Percentiles rank a stretch among this genome's conserved stretches.
phyloP scores from a whole-genome alignment of 2,329 filamentous ascomycete genomes.

The Pyrenochaeta sp. region DNA sequence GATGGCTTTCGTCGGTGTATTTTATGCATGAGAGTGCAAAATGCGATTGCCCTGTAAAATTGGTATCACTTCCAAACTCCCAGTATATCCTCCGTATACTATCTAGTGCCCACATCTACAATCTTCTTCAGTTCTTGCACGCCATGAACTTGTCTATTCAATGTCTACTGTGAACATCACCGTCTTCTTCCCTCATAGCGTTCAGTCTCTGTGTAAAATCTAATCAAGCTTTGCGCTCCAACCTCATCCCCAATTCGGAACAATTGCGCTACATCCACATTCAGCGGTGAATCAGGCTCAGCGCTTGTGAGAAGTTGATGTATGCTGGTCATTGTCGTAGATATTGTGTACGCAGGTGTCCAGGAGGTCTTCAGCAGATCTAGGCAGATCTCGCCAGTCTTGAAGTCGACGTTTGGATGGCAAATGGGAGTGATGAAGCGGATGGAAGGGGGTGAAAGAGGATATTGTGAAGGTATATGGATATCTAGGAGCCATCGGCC shows the following conservation, averaged over 20 bases:
- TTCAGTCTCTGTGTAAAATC: slow-evolving; percentile 72
- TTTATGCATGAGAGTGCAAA: neutral
- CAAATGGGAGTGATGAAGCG: slow-evolving; percentile 71
- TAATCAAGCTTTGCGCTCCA: slow-evolving; percentile 74
- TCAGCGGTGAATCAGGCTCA: slow-evolving; percentile 78
- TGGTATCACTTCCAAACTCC: slow-evolving; percentile 12
- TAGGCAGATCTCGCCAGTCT: slow-evolving; percentile 90
- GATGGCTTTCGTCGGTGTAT: neutral
- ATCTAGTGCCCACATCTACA: neutral
- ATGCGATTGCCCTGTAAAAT: neutral
- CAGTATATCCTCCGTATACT: neutral
- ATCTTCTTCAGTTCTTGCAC: neutral
- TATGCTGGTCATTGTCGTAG: slow-evolving; percentile 75
- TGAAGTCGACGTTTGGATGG: slow-evolving; percentile 53
- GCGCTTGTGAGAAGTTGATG: slow-evolving; percentile 74
- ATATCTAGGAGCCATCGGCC: slow-evolving; percentile 88
- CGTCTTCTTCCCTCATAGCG: slow-evolving; percentile 44
- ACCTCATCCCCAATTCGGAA: slow-evolving; percentile 72
- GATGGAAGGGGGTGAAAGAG: slow-evolving; percentile 78
- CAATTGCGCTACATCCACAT: slow-evolving; percentile 79
- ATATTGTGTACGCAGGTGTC: slow-evolving; percentile 86
- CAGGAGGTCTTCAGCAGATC: slow-evolving; percentile 81
- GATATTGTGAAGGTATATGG: slow-evolving; percentile 78
- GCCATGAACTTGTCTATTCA: neutral
- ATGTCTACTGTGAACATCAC: slow-evolving; percentile 1